Conservation (phyloP, 257 asterid species). For the Oldenlandia corymbosa region DNA sequence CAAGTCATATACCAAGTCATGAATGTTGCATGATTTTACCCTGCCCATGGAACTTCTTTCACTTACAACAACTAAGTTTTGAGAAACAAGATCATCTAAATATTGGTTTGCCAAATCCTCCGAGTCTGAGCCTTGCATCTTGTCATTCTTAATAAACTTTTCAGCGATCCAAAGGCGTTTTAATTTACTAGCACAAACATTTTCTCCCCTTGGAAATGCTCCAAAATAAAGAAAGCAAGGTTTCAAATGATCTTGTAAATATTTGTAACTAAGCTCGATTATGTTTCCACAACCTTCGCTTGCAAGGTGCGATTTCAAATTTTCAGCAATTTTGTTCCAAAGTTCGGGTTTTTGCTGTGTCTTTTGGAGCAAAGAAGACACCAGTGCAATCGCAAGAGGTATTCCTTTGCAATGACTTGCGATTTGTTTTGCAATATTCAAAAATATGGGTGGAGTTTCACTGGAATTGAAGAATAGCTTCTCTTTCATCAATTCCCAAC, state of each 20-base stretch:
- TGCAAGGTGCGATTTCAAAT: not conserved
- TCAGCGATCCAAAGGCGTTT: not conserved
- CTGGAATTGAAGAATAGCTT: not conserved
- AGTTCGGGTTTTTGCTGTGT: not conserved
- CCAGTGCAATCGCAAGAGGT: not conserved
- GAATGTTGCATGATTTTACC: not conserved
- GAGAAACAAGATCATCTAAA: not conserved
- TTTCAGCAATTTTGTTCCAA: not conserved
- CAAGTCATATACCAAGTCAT: not conserved
- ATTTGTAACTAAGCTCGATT: not conserved
- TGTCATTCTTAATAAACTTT: no score
- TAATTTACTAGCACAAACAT: not conserved
- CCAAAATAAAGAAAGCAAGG: not conserved
- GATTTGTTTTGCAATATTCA: not conserved
- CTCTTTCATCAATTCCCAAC: not conserved
- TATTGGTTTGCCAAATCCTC: not conserved
- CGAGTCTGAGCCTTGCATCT: not conserved
- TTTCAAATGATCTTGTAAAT: no score
- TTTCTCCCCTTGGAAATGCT: not conserved
- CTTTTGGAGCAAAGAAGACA: not conserved
- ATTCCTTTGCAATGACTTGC: not conserved
- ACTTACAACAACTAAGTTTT: not conserved
- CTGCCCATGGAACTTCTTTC: not conserved
- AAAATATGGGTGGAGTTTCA: not conserved
- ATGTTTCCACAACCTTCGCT: not conserved